Base-by-base conservation (phyloP, 2,329 filamentous ascomycete genomes). In the Calonectria honghensis region DNA sequence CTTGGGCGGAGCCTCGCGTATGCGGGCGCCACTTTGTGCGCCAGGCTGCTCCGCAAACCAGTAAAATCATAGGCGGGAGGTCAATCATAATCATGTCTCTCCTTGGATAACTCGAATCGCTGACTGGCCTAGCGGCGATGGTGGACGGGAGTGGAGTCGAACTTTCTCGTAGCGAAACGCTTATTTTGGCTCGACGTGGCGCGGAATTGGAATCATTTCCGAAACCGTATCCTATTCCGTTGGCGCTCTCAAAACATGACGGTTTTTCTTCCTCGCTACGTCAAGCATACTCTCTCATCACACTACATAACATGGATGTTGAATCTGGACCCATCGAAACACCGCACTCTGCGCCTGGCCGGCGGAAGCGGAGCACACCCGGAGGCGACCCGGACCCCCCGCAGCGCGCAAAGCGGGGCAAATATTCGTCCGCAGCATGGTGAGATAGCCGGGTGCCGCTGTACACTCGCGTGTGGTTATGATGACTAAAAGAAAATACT, bases 361-460 rank as follows among this genome's bases (percentile, higher is more conserved):
- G 24, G 24, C 24, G 24, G 18, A 52, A 52, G 50, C 50, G 50
- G 50, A 52, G 4, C 27, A 16, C 50, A n/a, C 24, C 50, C 7
- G 14, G 50, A 31, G 2, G 24, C 27, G 50, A 52, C 50, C 9
- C 24, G 27, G 16, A 14, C 24, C 11, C 50, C 11, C 24, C 27
- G 31, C 50, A 13, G 50, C 50, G 50, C 50, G 50, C 11, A 31
- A 52, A 52, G 31, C 50, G 50, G 24, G 50, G 50, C 50, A 52
- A 52, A 24, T 52, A 52, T 31, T 52, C 50, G 18, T 52, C 50
- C 5, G 50, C 27, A 27, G 50, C 50, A 52, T 52, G 50, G 50
- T 52, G 31, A 16, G 50, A 24, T 16, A 52, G 50, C 50, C 3
- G 50, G 27, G 50, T 52, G 50, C 50, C 13, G 13, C 9, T 52